These are phyloP conservation scores for Cymbidium sinense DNA, from an alignment of 106 monocot genomes.

Conservation along the genomic window DNA sequence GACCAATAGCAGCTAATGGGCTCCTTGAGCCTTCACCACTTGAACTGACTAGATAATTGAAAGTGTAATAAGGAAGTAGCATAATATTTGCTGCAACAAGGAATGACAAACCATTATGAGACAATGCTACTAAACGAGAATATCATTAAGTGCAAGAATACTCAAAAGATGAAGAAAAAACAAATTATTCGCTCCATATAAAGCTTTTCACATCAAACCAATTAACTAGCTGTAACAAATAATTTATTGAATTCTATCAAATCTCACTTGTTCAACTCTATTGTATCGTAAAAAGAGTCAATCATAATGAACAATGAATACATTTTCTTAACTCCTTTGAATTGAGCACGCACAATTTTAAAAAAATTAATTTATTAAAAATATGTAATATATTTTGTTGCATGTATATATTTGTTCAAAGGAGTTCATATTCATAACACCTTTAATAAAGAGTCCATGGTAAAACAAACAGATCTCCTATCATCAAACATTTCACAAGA, in stretches of 20 bases:
- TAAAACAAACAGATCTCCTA: too few relatives aligned
- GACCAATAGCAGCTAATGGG: conserved; percentile 71
- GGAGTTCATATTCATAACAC: not conserved
- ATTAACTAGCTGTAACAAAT: not conserved
- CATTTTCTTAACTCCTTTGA: not conserved
- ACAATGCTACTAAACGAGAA: not conserved
- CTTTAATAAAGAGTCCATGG: not conserved
- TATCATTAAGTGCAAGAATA: not conserved
- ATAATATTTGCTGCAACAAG: conserved; percentile 88
- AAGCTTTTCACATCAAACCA: not conserved
- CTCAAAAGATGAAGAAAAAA: not conserved
- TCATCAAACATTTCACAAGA: too few relatives aligned
- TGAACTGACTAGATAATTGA: conserved; percentile 81
- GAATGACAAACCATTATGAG: conserved; percentile 7
- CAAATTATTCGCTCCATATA: not conserved
- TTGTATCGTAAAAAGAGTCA: not conserved
- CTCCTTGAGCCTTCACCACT: conserved; percentile 49
- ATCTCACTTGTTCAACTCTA: not conserved
- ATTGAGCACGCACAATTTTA: not conserved
- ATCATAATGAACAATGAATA: not conserved
- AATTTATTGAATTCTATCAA: not conserved
- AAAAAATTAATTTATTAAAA: not conserved
- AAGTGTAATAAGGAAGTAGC: conserved; percentile 87
- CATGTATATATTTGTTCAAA: not conserved
- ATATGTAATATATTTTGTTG: not conserved